These are phyloP conservation scores for Penicillium fuscoglaucum DNA, from an alignment of 2,329 filamentous ascomycete genomes.

Conservation along the genomic window DNA sequence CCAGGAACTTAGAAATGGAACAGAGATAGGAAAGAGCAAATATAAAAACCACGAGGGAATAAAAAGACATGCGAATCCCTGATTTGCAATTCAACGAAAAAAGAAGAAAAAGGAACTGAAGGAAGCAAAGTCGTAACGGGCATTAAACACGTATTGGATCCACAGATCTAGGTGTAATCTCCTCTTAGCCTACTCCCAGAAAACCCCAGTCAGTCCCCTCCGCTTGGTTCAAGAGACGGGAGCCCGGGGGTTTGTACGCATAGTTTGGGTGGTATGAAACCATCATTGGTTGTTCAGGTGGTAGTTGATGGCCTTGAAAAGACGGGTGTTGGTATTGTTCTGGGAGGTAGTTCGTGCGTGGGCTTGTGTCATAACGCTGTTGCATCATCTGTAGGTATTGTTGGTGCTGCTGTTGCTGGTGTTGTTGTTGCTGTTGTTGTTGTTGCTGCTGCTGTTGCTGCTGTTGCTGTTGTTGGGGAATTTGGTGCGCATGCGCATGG, in stretches of 20 bases:
- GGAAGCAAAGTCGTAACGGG: constrained; percentile 26
- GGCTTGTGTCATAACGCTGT: constrained; percentile 34
- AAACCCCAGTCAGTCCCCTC: constrained; percentile 45
- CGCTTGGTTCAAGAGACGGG: constrained; percentile 39
- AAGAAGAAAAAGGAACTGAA: constrained; percentile 8
- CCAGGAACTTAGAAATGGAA: constrained; percentile 6
- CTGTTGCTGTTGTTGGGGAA: constrained; percentile 28
- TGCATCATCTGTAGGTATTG: constrained; percentile 35
- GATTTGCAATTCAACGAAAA: constrained; percentile 1
- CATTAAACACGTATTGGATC: constrained; percentile 21
- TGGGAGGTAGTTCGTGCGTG: constrained; percentile 33
- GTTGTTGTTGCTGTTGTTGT: constrained; percentile 11
- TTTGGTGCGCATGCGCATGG: constrained; percentile 27
- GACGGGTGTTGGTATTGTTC: constrained; percentile 34
- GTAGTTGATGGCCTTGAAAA: constrained; percentile 31
- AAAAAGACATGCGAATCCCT: constrained; percentile 12
- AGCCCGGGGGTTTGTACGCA: constrained; percentile 34
- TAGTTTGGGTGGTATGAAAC: constrained; percentile 35
- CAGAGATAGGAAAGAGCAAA: constrained; percentile 1
- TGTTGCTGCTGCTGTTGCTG: constrained; percentile 37
- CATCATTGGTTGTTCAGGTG: constrained; percentile 35
- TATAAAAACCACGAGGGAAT: constrained; percentile 10
- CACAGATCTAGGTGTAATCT: constrained; percentile 18
- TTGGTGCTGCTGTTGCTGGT: constrained; percentile 10
- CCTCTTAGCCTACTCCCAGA: constrained; percentile 38